A percentile compares a stretch with the other conserved stretches of the same genome.
Evolutionary conservation across 495 filamentous ascomycete genomes (phyloP).

Genomic region (Daldinia childiae): DNA sequence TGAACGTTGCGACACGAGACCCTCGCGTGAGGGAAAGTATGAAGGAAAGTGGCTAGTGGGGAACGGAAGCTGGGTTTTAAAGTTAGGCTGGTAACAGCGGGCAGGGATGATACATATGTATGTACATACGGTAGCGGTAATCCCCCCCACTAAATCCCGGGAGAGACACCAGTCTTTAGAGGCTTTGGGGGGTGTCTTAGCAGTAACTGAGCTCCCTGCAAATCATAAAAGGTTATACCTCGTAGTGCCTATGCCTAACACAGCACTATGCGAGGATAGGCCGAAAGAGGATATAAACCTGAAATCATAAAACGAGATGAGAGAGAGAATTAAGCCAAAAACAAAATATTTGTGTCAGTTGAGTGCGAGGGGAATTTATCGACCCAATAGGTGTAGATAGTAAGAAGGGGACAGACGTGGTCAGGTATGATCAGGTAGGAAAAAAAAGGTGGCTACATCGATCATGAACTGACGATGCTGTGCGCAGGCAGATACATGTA

Average conservation of each 20-base stretch:
- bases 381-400: neutral
- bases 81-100: slow-evolving; percentile 39
- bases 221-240: slow-evolving; percentile 23
- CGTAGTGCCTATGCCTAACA: neutral
- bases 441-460: slow-evolving; percentile 27
- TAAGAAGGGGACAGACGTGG: slow-evolving; percentile 1
- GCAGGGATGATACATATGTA: slow-evolving; percentile 32
- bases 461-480: slow-evolving; percentile 30
- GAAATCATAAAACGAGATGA: neutral
- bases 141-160: slow-evolving; percentile 34
- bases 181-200: slow-evolving; percentile 16
- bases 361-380: neutral
- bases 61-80: slow-evolving; percentile 44
- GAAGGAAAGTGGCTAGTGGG: slow-evolving; percentile 44
- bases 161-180: slow-evolving; percentile 31
- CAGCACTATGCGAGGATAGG: neutral
- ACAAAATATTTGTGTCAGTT: neutral
- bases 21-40: slow-evolving; percentile 39
- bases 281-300: slow-evolving; percentile 1
- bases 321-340: neutral
- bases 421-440: slow-evolving; percentile 41
- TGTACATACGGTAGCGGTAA: slow-evolving; percentile 36
- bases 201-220: slow-evolving; percentile 10
- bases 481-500: slow-evolving; percentile 2
- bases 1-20: slow-evolving; percentile 44